Evolutionary conservation across 176 grass and related monocot species (phyloP).

Genomic region (Elymus sibiricus): DNA sequence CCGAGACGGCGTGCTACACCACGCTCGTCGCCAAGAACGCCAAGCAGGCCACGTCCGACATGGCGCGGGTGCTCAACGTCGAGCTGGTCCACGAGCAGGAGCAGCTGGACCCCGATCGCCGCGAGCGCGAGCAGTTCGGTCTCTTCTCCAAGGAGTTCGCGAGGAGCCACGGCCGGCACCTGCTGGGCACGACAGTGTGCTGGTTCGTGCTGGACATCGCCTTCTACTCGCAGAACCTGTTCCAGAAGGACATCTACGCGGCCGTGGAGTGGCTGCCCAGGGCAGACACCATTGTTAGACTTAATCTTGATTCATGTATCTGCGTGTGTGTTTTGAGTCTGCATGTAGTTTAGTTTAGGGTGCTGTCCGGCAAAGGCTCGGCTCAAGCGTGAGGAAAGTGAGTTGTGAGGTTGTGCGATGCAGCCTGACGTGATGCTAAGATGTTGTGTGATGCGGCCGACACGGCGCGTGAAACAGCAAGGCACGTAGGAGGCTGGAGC

Average conservation of each 20-base stretch:
- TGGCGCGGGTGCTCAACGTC: slow-evolving; percentile 48
- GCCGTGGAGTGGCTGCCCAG: background rate
- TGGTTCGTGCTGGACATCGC: slow-evolving; percentile 78
- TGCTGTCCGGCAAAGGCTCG: no score
- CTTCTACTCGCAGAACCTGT: slow-evolving; percentile 88
- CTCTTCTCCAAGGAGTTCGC: slow-evolving; percentile 60
- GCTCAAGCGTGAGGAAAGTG: no score
- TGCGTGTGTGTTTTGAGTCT: no score
- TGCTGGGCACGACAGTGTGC: slow-evolving; percentile 46
- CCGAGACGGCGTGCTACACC: slow-evolving; percentile 74
- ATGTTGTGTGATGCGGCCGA: no score
- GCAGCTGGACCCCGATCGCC: slow-evolving; percentile 6
- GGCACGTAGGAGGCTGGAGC: no score
- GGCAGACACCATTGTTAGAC: slow-evolving; percentile 44
- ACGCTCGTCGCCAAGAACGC: slow-evolving; percentile 62
- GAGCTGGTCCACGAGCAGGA: slow-evolving; percentile 43
- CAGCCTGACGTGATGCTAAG: no score
- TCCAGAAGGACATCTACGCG: slow-evolving; percentile 71
- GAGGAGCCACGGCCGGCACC: slow-evolving; percentile 55
- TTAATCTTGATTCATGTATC: no score
- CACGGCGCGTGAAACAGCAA: no score
- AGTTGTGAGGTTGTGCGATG: no score
- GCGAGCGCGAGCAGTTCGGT: background rate
- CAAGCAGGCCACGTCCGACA: slow-evolving; percentile 63
- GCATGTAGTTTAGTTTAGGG: no score